Evolutionary conservation across 2,329 filamentous ascomycete species (phyloP), one percentile per base, ranked within the genome.

Genomic region (Xylariomycetidae sp.): DNA sequence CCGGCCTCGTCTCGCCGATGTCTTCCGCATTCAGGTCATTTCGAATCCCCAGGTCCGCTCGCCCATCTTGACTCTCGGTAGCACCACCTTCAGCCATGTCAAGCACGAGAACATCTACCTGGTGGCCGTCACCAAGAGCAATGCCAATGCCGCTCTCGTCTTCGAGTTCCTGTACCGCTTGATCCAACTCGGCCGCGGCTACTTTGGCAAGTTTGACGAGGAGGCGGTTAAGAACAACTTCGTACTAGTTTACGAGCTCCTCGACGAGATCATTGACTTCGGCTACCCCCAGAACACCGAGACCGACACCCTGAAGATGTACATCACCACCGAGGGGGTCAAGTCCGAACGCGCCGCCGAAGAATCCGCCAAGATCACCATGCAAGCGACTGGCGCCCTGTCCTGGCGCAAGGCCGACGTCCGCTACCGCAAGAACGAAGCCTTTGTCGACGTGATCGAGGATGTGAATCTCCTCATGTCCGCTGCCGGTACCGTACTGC

Each of bases 211-310:
- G 64, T 95, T 98, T 57, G 92, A 98, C 56, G 92, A 98, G 71
- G 92, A 98, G 67, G 89, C 92, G 37, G 90, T 98, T 51, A 98
- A 98, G 81, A 96, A 95, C 67, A 98, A 98, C 69, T 98, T 98
- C 67, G 92, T 98, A 45, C 72, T 98, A 47, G 88, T 98, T 24
- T 98, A 98, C 63, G 92, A 98, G 72, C 74, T 98, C 37, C 68
- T 98, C 35, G 92, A 98, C 61, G 86, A 98, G 67, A 95, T 98
- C 55, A 79, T 98, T 58, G 92, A 98, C 64, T 98, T 98, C 63
- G 92, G 92, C 43, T 98, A 98, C 59, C 92, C 92, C 20, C 92
- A 98, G 61, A 96, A 96, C 61, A 98, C 92, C 43, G 92, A 98
- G 65, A 95, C 90, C 34, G 92, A 98, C 60, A 96, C 92, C 12